Conservation (phyloP, 139 green algal species). For the Micromonas pusilla region DNA sequence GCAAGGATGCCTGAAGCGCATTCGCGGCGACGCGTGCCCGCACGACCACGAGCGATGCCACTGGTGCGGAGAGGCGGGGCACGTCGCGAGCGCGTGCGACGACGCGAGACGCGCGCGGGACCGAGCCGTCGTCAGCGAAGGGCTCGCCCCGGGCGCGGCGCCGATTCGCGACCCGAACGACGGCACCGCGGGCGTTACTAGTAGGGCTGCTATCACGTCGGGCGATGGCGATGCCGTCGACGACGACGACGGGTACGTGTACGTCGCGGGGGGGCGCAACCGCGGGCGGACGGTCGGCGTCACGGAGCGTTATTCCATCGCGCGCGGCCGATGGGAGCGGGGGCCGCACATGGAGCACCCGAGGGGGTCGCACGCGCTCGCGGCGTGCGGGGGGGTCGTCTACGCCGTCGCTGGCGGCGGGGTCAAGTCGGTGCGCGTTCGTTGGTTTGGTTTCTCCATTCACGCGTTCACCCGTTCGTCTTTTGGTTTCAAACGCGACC, state of each 20-base stretch:
- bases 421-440: no score
- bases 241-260: background rate
- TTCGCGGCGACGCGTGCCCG: background rate
- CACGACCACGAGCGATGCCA: background rate
- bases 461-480: no score
- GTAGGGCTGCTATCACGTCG: no score
- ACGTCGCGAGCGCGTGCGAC: background rate
- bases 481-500: no score
- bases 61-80: background rate
- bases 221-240: no score
- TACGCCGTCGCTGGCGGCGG: slow-evolving; percentile 3
- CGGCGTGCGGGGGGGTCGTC: background rate
- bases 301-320: background rate
- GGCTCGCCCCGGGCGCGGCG: background rate
- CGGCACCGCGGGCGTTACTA: background rate
- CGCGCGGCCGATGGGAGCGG: background rate
- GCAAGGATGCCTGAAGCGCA: background rate
- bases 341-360: background rate
- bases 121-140: background rate
- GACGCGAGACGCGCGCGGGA: background rate
- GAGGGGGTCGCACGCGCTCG: background rate
- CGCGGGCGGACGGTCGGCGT: background rate
- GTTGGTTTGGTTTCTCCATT: no score
- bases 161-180: background rate
- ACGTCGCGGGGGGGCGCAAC: slow-evolving; percentile 11